Conservation (phyloP, 257 asterid genomes). For the Vinca minor region DNA sequence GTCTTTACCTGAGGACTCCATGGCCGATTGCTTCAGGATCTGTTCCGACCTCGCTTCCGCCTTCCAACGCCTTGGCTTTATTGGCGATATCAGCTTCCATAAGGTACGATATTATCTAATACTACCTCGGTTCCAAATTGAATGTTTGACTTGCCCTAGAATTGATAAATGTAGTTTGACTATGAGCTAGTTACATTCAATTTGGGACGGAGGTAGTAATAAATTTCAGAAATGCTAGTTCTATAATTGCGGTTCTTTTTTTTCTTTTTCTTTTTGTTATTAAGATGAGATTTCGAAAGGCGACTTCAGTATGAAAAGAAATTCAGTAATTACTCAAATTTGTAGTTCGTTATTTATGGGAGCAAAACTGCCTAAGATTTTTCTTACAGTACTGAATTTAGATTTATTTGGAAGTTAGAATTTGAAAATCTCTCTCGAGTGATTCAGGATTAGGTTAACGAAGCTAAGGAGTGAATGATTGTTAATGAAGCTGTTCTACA, state of each 20-base stretch:
- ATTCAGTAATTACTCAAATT: no score
- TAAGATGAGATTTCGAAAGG: no score
- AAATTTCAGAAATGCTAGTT: not conserved
- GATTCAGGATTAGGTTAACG: no score
- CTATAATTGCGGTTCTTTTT: not conserved
- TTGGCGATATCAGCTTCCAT: slow-evolving; percentile 47
- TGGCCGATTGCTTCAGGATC: slow-evolving; percentile 39
- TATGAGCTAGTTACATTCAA: no score
- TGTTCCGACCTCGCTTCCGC: slow-evolving; percentile 47
- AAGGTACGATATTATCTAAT: no score
- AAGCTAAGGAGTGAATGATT: no score
- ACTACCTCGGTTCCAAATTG: no score
- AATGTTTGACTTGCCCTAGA: not conserved
- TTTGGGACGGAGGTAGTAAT: no score
- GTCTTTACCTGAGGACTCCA: slow-evolving; percentile 43
- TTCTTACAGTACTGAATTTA: not conserved
- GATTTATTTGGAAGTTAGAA: not conserved
- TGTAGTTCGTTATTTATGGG: not conserved
- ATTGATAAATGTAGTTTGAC: not conserved
- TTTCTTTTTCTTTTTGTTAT: no score
- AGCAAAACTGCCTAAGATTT: not conserved
- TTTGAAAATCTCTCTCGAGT: not conserved
- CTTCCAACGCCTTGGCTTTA: slow-evolving; percentile 40
- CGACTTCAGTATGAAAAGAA: not conserved
- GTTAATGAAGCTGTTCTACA: no score